These are phyloP conservation scores for Bromus sterilis DNA, from an alignment of 176 grass and related monocot species.

Conservation along the genomic window DNA sequence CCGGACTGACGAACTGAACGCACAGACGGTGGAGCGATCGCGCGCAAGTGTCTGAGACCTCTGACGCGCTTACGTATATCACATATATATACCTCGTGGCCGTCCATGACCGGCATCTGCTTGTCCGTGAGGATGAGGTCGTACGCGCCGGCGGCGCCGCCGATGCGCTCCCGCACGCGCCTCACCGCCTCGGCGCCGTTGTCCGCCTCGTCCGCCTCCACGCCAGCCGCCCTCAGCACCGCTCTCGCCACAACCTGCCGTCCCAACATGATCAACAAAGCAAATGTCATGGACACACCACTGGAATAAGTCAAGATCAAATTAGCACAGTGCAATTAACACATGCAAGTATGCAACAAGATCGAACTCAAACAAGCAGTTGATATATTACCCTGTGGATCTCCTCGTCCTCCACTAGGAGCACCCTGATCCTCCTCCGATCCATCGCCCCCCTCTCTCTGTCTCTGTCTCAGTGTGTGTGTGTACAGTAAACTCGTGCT, in stretches of 20 bases:
- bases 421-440: slow-evolving; percentile 21
- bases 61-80: no score
- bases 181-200: slow-evolving; percentile 44
- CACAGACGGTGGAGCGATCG: no score
- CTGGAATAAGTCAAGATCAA: background rate
- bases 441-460: background rate
- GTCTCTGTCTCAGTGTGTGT: no score
- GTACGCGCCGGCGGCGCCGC: background rate
- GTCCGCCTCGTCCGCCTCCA: slow-evolving; percentile 30
- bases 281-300: background rate
- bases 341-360: no score
- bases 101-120: slow-evolving; percentile 62
- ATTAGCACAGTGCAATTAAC: background rate
- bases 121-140: slow-evolving; percentile 65
- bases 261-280: background rate
- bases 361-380: no score
- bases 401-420: slow-evolving; percentile 52
- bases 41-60: no score
- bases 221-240: slow-evolving; percentile 13
- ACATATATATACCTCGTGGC: slow-evolving; percentile 60
- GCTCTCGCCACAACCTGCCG: slow-evolving; percentile 37
- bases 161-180: slow-evolving; percentile 5
- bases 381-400: slow-evolving; percentile 39
- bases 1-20: no score
- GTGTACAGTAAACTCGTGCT: background rate